These are phyloP conservation scores for Camelina hispida DNA, from an alignment of 345 rosid genomes.

Conservation along the genomic window DNA sequence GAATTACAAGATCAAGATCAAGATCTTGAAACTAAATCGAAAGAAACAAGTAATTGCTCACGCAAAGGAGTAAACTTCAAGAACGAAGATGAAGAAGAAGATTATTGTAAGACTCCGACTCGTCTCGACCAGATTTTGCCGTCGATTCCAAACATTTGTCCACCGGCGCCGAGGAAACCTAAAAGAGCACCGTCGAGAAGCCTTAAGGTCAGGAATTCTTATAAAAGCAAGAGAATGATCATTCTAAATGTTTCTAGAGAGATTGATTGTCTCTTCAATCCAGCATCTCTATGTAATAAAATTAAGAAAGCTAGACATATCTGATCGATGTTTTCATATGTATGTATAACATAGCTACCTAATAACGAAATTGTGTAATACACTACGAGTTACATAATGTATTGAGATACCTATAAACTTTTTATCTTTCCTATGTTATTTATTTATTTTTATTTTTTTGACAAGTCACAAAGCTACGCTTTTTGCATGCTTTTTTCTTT, in stretches of 20 bases:
- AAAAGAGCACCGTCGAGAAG: constrained; percentile 50
- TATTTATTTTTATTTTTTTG: background rate
- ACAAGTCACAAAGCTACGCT: background rate
- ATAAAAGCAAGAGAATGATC: constrained; percentile 39
- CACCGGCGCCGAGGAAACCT: constrained; percentile 90
- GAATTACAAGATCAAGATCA: constrained; percentile 25
- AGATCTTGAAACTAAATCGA: constrained; percentile 21
- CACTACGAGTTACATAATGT: constrained; percentile 22
- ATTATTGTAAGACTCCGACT: constrained; percentile 60
- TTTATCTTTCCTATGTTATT: background rate
- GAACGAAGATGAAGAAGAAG: constrained; percentile 32
- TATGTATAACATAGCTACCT: constrained; percentile 30
- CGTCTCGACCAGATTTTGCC: constrained; percentile 57
- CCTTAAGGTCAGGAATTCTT: constrained; percentile 35
- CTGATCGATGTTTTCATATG: constrained; percentile 28
- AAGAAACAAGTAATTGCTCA: background rate
- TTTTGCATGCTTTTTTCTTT: constrained; percentile 29
- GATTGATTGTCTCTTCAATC: constrained; percentile 58
- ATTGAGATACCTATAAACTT: background rate
- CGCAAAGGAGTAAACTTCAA: constrained; percentile 2
- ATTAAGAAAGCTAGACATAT: constrained; percentile 57
- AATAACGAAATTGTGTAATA: constrained; percentile 32
- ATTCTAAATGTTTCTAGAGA: constrained; percentile 70
- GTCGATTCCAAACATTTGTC: constrained; percentile 49
- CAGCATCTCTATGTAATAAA: constrained; percentile 50